Percentiles rank a stretch among this genome's conserved stretches.
These are phyloP conservation scores for Orbilia javanica DNA, from an alignment of 2,329 filamentous ascomycete species.

Conservation along the genomic window DNA sequence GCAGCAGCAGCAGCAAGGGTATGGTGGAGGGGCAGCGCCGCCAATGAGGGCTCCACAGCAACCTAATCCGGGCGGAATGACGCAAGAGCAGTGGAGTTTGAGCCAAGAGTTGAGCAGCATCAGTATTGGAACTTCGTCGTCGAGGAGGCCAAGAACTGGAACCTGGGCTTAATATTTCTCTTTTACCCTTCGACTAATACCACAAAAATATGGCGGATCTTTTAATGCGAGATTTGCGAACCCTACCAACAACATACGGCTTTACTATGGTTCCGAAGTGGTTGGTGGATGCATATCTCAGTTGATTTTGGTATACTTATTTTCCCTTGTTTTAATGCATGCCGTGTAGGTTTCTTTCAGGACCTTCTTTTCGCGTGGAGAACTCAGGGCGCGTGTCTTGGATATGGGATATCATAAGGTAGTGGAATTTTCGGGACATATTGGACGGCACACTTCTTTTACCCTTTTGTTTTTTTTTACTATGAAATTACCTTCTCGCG, in stretches of 20 bases:
- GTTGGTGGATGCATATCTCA: background rate
- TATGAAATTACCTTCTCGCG: background rate
- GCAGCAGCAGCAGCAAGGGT: conserved; percentile 26
- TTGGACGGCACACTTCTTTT: background rate
- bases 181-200: background rate
- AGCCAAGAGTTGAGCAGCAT: conserved; percentile 57
- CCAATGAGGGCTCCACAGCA: conserved; percentile 18
- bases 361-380: conserved; percentile 1
- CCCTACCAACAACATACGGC: background rate
- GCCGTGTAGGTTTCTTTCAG: background rate
- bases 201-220: background rate
- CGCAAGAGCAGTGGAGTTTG: conserved; percentile 52
- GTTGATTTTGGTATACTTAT: background rate
- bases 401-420: background rate
- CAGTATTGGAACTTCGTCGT: conserved; percentile 42
- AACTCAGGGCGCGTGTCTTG: background rate
- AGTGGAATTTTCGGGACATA: background rate
- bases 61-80: conserved; percentile 47
- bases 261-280: background rate
- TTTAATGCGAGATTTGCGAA: background rate
- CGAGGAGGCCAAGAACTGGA: conserved; percentile 38
- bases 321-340: background rate
- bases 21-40: background rate
- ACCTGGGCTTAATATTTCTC: conserved; percentile 38
- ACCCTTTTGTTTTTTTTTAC: background rate